phyloP scores from a whole-genome alignment of 495 filamentous ascomycete species.

The Penicillium samsonianum region DNA sequence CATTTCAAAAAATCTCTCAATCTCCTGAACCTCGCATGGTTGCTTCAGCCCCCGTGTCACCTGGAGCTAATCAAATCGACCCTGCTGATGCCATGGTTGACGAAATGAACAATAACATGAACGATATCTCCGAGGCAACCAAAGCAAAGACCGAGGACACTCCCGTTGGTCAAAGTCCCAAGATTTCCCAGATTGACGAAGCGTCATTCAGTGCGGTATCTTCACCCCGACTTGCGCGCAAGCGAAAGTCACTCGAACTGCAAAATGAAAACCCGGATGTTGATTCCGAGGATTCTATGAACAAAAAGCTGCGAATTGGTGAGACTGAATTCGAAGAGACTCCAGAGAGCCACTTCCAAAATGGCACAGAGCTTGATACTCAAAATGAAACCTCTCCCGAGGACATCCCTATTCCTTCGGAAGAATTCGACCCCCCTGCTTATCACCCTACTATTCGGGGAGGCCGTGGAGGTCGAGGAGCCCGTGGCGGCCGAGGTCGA shows the following conservation, averaged over 20 bases:
- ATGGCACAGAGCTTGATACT: slow-evolving; percentile 21
- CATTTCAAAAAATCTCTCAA: slow-evolving; percentile 9
- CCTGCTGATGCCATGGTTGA: too few relatives aligned
- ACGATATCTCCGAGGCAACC: too few relatives aligned
- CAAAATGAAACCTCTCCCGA: slow-evolving; percentile 25
- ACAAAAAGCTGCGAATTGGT: slow-evolving; percentile 39
- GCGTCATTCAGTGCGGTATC: not conserved
- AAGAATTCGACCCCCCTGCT: not conserved
- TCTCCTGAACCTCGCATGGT: slow-evolving; percentile 4
- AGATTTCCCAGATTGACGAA: not conserved
- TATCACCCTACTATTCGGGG: slow-evolving; percentile 23
- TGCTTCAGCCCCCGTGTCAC: slow-evolving; percentile 11
- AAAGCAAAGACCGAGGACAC: slow-evolving; percentile 4
- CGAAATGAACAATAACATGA: too few relatives aligned
- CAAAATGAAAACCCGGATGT: slow-evolving; percentile 24
- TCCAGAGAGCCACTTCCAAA: slow-evolving; percentile 23
- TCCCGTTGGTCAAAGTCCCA: slow-evolving; percentile 2
- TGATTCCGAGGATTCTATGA: slow-evolving; percentile 17
- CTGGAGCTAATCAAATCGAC: slow-evolving; percentile 2
- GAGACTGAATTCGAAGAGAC: slow-evolving; percentile 27
- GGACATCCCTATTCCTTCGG: slow-evolving; percentile 16
- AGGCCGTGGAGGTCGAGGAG: slow-evolving; percentile 39
- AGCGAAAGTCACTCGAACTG: slow-evolving; percentile 36
- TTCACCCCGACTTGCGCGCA: slow-evolving; percentile 27
- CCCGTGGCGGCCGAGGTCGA: slow-evolving; percentile 28